These are phyloP conservation scores for Plenodomus lindquistii DNA, from an alignment of 2,329 filamentous ascomycete species.

Conservation along the genomic window DNA sequence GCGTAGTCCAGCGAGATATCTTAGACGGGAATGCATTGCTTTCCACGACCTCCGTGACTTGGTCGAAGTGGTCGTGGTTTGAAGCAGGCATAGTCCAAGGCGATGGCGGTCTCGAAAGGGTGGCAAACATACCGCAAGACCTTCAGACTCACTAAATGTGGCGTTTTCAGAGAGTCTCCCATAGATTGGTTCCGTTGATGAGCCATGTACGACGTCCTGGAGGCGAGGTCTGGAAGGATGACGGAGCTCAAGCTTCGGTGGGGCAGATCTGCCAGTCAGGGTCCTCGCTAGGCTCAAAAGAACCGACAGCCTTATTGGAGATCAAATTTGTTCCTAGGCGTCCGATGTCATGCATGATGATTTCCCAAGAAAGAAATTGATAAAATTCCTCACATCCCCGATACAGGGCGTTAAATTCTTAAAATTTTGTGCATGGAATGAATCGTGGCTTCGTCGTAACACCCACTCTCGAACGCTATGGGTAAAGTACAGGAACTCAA, in stretches of 20 bases:
- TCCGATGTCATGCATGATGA: too few species aligned
- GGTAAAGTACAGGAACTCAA: conserved; percentile 1
- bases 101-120: background rate
- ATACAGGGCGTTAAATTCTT: too few species aligned
- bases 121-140: conserved; percentile 68
- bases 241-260: conserved; percentile 15
- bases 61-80: background rate
- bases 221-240: conserved; percentile 3
- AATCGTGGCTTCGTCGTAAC: background rate
- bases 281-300: conserved; percentile 1
- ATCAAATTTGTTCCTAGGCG: conserved; percentile 4
- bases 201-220: conserved; percentile 30
- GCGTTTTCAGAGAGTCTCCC: conserved; percentile 50
- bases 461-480: background rate
- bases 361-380: too few species aligned
- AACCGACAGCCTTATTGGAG: conserved; percentile 7
- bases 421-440: too few species aligned
- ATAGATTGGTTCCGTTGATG: conserved; percentile 45
- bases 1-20: background rate
- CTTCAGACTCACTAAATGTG: conserved; percentile 84
- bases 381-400: too few species aligned
- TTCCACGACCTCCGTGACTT: background rate
- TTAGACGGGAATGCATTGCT: background rate
- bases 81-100: background rate
- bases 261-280: conserved; percentile 6